Evolutionary conservation across 2,329 filamentous ascomycete genomes (phyloP).

Genomic region (Hypoxylon rubiginosum): DNA sequence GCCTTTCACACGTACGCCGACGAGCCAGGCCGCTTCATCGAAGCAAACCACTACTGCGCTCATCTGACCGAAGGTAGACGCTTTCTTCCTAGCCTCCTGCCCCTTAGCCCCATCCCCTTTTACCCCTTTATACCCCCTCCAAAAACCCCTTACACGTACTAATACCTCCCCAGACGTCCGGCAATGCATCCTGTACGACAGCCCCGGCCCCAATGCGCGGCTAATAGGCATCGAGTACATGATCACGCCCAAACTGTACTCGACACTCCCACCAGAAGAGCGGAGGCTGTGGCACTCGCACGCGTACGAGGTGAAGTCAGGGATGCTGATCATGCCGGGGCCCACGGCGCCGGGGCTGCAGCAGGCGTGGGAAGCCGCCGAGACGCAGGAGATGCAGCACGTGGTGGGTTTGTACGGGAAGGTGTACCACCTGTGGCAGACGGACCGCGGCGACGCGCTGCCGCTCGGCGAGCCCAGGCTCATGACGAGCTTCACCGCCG

Average conservation of each 20-base stretch:
- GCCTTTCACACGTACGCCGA: slow-evolving; percentile 88
- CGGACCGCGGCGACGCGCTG: slow-evolving; percentile 76
- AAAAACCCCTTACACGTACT: too few relatives aligned
- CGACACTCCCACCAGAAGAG: slow-evolving; percentile 74
- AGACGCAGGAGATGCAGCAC: slow-evolving; percentile 84
- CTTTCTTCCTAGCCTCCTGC: too few relatives aligned
- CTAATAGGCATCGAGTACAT: slow-evolving; percentile 92
- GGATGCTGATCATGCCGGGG: slow-evolving; percentile 84
- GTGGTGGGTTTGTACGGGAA: slow-evolving; percentile 84
- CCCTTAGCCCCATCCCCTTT: neutral
- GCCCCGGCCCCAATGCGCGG: slow-evolving; percentile 72
- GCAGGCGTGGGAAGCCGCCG: slow-evolving; percentile 78
- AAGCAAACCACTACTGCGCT: slow-evolving; percentile 87
- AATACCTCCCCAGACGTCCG: slow-evolving; percentile 70
- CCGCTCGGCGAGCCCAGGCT: slow-evolving; percentile 66
- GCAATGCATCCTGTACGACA: slow-evolving; percentile 89
- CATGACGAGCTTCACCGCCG: slow-evolving; percentile 66
- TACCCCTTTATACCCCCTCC: neutral
- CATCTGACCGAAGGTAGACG: slow-evolving; percentile 73
- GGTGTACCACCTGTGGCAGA: slow-evolving; percentile 88
- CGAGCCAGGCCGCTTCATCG: slow-evolving; percentile 76
- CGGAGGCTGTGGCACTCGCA: slow-evolving; percentile 84
- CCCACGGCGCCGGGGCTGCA: slow-evolving; percentile 65
- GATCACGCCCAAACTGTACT: slow-evolving; percentile 79
- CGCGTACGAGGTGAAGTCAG: slow-evolving; percentile 80